Evolutionary conservation across 495 filamentous ascomycete species (phyloP).

Genomic region (Penicillium psychrofluorescens): DNA sequence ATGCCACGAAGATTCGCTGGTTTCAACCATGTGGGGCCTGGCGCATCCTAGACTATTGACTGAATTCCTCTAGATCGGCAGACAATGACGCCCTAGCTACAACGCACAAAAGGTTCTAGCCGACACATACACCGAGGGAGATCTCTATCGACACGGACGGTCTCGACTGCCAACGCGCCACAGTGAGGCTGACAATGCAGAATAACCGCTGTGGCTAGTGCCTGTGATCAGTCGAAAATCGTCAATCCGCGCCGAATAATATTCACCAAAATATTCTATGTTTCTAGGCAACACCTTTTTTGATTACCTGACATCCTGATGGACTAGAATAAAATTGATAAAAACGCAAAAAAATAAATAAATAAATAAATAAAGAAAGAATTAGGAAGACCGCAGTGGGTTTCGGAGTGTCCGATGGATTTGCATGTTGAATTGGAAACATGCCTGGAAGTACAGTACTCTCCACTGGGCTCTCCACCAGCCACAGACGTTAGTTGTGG

Average conservation of each 20-base stretch:
- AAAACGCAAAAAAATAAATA: background rate
- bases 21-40: no score
- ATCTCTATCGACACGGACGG: background rate
- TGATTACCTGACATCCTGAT: no score
- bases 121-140: background rate
- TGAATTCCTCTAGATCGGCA: no score
- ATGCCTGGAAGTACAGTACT: no score
- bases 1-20: no score
- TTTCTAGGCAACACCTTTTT: no score
- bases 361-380: background rate
- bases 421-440: background rate
- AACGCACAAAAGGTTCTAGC: no score
- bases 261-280: no score
- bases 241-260: background rate
- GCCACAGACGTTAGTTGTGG: slow-evolving; percentile 14
- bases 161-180: background rate
- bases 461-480: slow-evolving; percentile 11
- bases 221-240: background rate
- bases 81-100: no score
- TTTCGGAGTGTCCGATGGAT: slow-evolving; percentile 12
- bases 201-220: background rate
- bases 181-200: background rate
- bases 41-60: no score
- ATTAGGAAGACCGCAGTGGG: background rate
- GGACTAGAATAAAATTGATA: background rate